phyloP scores from a whole-genome alignment of 2,329 filamentous ascomycete genomes.

The Scedosporium aurantiacum region DNA sequence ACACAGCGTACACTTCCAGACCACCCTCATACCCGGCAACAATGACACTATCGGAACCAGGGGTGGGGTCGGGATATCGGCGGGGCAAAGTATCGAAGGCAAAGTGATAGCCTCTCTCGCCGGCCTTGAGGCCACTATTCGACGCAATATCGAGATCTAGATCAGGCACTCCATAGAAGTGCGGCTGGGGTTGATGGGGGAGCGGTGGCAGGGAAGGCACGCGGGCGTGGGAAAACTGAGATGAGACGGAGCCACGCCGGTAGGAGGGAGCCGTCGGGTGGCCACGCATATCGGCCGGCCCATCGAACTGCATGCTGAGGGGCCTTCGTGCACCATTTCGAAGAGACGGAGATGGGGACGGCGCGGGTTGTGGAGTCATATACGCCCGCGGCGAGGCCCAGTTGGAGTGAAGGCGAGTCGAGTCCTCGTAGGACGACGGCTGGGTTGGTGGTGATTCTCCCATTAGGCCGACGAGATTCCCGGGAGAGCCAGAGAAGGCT shows the following conservation, averaged over 20 bases:
- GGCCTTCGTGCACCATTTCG: slow-evolving; percentile 27
- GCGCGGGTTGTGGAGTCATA: slow-evolving; percentile 32
- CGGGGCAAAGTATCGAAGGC: slow-evolving; percentile 62
- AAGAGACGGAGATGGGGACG: slow-evolving; percentile 24
- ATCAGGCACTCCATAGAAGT: slow-evolving; percentile 67
- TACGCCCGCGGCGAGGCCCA: slow-evolving; percentile 33
- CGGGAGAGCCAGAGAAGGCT: slow-evolving; percentile 38
- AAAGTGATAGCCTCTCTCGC: slow-evolving; percentile 65
- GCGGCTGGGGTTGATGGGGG: slow-evolving; percentile 64
- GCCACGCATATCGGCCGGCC: slow-evolving; percentile 6
- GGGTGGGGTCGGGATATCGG: slow-evolving; percentile 23
- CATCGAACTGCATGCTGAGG: slow-evolving; percentile 44
- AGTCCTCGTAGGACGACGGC: slow-evolving; percentile 40
- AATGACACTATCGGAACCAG: slow-evolving; percentile 51
- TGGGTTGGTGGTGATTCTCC: slow-evolving; percentile 43
- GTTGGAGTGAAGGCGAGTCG: slow-evolving; percentile 29
- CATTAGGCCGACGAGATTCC: slow-evolving; percentile 38
- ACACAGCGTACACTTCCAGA: slow-evolving; percentile 63
- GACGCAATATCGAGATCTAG: slow-evolving; percentile 57
- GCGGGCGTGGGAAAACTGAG: slow-evolving; percentile 36
- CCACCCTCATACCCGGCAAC: slow-evolving; percentile 72
- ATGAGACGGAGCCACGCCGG: slow-evolving; percentile 39
- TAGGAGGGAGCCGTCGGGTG: slow-evolving; percentile 20
- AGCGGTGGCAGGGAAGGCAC: slow-evolving; percentile 47
- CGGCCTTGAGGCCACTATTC: slow-evolving; percentile 46